A percentile compares a stretch with the other conserved stretches of the same genome.
phyloP scores from a whole-genome alignment of 345 rosid species.

The Bretschneidera sinensis region DNA sequence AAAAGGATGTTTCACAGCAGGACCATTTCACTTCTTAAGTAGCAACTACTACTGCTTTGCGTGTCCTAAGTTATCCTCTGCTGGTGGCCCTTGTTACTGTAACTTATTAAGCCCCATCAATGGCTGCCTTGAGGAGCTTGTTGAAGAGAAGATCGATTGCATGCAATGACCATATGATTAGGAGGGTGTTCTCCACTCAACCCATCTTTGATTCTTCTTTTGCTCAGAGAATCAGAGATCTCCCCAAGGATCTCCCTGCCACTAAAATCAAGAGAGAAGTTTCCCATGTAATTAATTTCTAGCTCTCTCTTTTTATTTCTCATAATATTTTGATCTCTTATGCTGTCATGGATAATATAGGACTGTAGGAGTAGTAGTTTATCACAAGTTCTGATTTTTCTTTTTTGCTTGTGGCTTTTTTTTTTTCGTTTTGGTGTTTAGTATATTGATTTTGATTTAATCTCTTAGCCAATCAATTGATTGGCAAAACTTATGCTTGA shows the following conservation, averaged over 20 bases:
- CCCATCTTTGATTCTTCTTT: slow-evolving; percentile 37
- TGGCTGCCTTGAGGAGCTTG: slow-evolving; percentile 45
- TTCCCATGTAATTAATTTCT: slow-evolving; percentile 36
- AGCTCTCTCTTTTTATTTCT: slow-evolving; percentile 4
- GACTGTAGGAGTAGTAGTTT: too few relatives aligned
- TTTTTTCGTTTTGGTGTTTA: too few relatives aligned
- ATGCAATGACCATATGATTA: slow-evolving; percentile 16
- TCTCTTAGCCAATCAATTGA: too few relatives aligned
- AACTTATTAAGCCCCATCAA: too few relatives aligned
- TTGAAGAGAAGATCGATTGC: slow-evolving; percentile 35
- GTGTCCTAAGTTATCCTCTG: background rate
- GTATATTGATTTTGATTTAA: too few relatives aligned
- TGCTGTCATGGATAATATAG: too few relatives aligned
- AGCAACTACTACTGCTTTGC: too few relatives aligned
- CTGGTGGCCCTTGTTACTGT: background rate
- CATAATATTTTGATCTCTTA: background rate
- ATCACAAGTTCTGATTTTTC: background rate
- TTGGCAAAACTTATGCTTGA: too few relatives aligned
- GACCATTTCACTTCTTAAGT: too few relatives aligned
- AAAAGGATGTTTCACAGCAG: too few relatives aligned
- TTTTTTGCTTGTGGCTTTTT: background rate
- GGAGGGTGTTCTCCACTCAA: slow-evolving; percentile 45
- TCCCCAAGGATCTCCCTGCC: slow-evolving; percentile 60
- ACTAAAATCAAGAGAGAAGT: slow-evolving; percentile 63
- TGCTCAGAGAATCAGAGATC: slow-evolving; percentile 62